Conservation (phyloP, 345 rosid species). For the Erodium maritimum region DNA sequence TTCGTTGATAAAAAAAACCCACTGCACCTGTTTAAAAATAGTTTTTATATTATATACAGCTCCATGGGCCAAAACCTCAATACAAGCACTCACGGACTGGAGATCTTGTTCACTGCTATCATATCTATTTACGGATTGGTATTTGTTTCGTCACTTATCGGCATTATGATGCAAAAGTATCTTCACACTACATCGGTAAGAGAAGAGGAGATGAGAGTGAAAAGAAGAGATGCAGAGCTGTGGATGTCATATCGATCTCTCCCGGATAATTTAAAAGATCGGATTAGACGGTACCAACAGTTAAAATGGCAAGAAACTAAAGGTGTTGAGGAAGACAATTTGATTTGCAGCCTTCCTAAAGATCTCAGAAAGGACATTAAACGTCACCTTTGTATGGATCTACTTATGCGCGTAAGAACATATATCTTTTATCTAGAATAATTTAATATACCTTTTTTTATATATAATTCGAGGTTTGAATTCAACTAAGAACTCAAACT, state of each 20-base stretch:
- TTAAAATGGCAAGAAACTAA: slow-evolving; percentile 84
- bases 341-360: slow-evolving; percentile 51
- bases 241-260: slow-evolving; percentile 88
- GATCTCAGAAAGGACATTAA: slow-evolving; percentile 75
- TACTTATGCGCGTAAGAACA: slow-evolving; percentile 54
- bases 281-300: slow-evolving; percentile 61
- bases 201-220: slow-evolving; percentile 79
- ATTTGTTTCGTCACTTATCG: slow-evolving; percentile 45
- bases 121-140: slow-evolving; percentile 38
- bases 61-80: slow-evolving; percentile 46
- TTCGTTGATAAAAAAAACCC: too few species aligned
- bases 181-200: slow-evolving; percentile 57
- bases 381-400: slow-evolving; percentile 59
- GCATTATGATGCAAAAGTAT: slow-evolving; percentile 60
- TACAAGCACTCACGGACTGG: slow-evolving; percentile 36
- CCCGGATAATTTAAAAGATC: slow-evolving; percentile 41
- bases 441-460: too few species aligned
- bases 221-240: slow-evolving; percentile 61
- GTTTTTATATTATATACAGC: too few species aligned
- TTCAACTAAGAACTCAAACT: too few species aligned
- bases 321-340: slow-evolving; percentile 61
- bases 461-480: too few species aligned
- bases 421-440: too few species aligned
- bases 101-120: slow-evolving; percentile 32
- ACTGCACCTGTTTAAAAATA: too few species aligned